phyloP scores from a whole-genome alignment of 1,284 basidiomycete species.

The Ceratobasidium sp. region DNA sequence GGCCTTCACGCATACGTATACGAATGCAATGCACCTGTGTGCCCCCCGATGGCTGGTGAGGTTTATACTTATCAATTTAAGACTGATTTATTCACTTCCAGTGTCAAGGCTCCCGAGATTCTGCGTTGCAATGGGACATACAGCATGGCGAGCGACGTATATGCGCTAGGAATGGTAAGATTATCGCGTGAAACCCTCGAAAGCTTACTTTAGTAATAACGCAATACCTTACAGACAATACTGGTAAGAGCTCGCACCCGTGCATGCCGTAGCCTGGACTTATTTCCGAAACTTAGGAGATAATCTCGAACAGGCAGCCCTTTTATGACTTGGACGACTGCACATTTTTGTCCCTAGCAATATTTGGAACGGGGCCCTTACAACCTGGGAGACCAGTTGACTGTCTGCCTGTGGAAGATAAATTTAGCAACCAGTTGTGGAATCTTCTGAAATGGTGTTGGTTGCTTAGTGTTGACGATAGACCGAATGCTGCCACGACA shows the following conservation, averaged over 20 bases:
- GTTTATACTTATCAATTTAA: not conserved
- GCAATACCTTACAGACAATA: not conserved
- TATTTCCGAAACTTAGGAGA: not conserved
- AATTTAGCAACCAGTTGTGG: not conserved
- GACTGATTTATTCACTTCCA: not conserved
- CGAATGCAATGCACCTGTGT: not conserved
- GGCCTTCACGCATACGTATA: not conserved
- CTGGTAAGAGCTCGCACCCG: not conserved
- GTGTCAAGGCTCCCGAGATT: slow-evolving; percentile 4
- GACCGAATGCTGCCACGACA: not conserved
- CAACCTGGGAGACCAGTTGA: not conserved
- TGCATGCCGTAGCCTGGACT: not conserved
- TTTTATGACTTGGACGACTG: not conserved
- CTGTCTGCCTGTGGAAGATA: not conserved
- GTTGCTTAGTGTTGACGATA: not conserved
- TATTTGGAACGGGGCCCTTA: not conserved
- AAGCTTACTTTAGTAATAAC: not conserved
- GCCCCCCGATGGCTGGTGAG: slow-evolving; percentile 14
- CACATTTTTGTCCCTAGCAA: not conserved
- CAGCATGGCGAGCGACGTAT: not conserved
- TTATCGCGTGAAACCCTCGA: not conserved
- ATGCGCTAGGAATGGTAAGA: slow-evolving; percentile 22
- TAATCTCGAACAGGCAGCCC: not conserved
- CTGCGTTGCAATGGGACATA: not conserved
- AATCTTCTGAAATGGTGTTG: not conserved